A percentile compares a stretch with the other conserved stretches of the same genome.
Evolutionary conservation across 2,329 filamentous ascomycete species (phyloP).

Genomic region (Exophiala sp.): DNA sequence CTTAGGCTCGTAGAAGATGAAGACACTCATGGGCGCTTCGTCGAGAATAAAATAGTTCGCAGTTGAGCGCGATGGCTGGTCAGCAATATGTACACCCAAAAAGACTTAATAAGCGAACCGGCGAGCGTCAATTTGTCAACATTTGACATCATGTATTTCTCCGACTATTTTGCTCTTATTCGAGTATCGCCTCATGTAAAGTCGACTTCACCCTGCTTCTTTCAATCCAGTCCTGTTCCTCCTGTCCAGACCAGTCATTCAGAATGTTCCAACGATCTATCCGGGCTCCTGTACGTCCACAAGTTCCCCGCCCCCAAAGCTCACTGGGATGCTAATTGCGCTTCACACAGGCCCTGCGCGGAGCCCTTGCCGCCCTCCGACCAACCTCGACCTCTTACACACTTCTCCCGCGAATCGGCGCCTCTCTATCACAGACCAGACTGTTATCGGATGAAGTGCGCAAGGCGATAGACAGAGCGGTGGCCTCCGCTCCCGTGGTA

Average conservation of each 20-base stretch:
- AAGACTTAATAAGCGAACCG: constrained; percentile 3
- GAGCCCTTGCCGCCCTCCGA: constrained; percentile 21
- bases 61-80: no score
- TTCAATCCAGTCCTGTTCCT: not conserved
- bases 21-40: no score
- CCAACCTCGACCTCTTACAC: constrained; percentile 31
- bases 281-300: constrained; percentile 13
- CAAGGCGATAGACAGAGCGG: constrained; percentile 81
- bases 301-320: not conserved
- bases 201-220: not conserved
- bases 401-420: constrained; percentile 30
- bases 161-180: constrained; percentile 16
- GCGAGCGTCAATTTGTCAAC: constrained; percentile 21
- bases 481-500: constrained; percentile 81
- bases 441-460: constrained; percentile 74
- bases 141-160: constrained; percentile 19
- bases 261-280: constrained; percentile 13
- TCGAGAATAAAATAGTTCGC: no score
- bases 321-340: not conserved
- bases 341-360: constrained; percentile 22
- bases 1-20: not conserved
- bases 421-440: constrained; percentile 35
- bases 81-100: not conserved
- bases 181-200: not conserved
- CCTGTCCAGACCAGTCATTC: not conserved